Evolutionary conservation across 192 early-diverging fungal species (phyloP), one percentile per base, ranked within the genome.

Genomic region (Gryganskiella cystojenkinii): DNA sequence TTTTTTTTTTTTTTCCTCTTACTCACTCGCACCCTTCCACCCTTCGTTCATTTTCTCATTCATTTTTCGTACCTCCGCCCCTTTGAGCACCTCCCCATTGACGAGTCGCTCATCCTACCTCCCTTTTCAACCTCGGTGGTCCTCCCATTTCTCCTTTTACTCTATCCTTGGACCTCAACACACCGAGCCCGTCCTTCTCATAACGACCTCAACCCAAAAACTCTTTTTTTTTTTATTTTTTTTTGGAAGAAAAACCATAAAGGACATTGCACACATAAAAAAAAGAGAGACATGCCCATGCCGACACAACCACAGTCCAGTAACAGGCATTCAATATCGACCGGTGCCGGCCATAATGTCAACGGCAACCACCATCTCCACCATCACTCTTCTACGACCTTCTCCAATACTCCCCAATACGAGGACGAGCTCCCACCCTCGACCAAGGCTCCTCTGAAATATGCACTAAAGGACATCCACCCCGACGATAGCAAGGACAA

Each of bases 401-500:
- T 43, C 20, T n/a, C 25, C 50, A 45, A 57, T 40, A 28, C 65
- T 13, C 19, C 65, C 3, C 66, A 68, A 0, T 69, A 69, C 34
- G 74, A 78, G 25, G 74, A 78, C 24, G 74, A 78, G 50, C 46
- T 64, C 13, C 74, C 73, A 6, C 44, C 65, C 43, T 62, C 73
- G 5, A 58, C 44, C 25, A 76, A 68, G 61, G 76, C 76, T 20
- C 68, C 71, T 20, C 68, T 73, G 33, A 80, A 80, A 53, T 83
- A 70, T 67, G 67, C 67, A 3, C 54, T 76, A 24, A 76, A 76
- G 54, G 73, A 76, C 31, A 81, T 93, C 57, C 92, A 94, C 73
- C 87, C 90, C 6, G 91, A 94, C 67, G 93, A 95, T 70, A 88
- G 88, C 25, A 84, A 90, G 46, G 93, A 94, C 78, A 94, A 94